Conservation (phyloP, 2,329 filamentous ascomycete species). For the Talaromyces sp. region DNA sequence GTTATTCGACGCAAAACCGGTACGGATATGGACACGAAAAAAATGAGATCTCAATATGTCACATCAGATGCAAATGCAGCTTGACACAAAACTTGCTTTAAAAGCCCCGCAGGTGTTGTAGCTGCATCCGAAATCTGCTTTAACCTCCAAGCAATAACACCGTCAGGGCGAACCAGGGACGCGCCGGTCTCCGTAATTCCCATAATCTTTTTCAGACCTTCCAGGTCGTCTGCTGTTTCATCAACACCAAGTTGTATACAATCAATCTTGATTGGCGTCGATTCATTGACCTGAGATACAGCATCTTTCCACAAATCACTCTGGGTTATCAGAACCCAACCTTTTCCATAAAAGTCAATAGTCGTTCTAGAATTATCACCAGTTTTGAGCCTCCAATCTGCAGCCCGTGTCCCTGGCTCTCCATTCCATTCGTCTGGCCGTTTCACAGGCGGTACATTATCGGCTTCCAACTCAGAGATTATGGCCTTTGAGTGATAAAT, state of each 20-base stretch:
- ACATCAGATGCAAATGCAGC: neutral
- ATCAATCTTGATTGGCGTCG: conserved; percentile 1
- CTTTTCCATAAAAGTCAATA: conserved; percentile 25
- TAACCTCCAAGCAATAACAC: conserved; percentile 28
- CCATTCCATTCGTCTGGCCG: conserved; percentile 22
- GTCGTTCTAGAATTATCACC: conserved; percentile 21
- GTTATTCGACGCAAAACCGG: too few species aligned
- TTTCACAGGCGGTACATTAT: conserved; percentile 12
- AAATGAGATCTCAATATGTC: too few species aligned
- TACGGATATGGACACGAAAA: too few species aligned
- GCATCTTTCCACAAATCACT: conserved; percentile 13
- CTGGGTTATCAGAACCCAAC: conserved; percentile 25
- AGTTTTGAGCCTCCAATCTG: conserved; percentile 27
- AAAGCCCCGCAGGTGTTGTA: neutral
- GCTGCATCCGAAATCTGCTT: neutral
- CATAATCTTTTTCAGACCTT: conserved; percentile 18
- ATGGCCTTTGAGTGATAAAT: conserved; percentile 21
- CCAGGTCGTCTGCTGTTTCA: conserved; percentile 7
- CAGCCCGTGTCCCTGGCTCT: conserved; percentile 26
- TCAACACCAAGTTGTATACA: conserved; percentile 13
- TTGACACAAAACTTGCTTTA: neutral
- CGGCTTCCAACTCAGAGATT: conserved; percentile 6
- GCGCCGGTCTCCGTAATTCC: conserved; percentile 26
- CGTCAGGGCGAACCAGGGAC: conserved; percentile 31
- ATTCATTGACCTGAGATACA: conserved; percentile 13